Evolutionary conservation across 306 rosid genomes (phyloP), one percentile per base, ranked within the genome.

Genomic region (Betula pendula): DNA sequence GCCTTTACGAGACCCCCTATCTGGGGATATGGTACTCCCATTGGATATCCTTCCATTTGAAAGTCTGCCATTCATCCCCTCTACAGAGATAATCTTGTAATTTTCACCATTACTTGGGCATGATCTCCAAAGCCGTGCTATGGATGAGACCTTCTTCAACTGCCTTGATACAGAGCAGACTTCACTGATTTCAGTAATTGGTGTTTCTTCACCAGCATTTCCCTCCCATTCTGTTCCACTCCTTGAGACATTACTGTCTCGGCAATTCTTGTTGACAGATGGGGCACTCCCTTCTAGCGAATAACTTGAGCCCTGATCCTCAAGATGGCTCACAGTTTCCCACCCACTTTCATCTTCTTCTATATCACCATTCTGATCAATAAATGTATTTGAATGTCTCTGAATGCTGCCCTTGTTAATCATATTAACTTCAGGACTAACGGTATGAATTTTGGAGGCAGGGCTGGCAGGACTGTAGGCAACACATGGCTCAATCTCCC

Each of bases 321-420:
- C 98, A 24, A 75, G 59, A 77, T 90, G 96, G 87, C 98, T 94
- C 47, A 85, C 97, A 14, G 96, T 94, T 84, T 94, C 98, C 98
- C 98, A 94, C 77, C 97, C 98, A 85, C 98, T 94, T 81, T 90
- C 98, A 71, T 94, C 97, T 53, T 90, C 96, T 69, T 91, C 97
- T 40, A 89, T 53, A 31, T 92, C 96, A 52, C 88, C 88, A 60
- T 86, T 85, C 42, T 86, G 86, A 76, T 86, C 90, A 67, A 82
- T 47, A 67, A 49, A 91, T 56, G 78, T 72, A 80, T 78, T 82
- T 2, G 86, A 40, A 72, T 71, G 81, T 76, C 88, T 84, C 81
- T 82, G 96, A 71, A 84, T 74, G 72, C 76, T 68, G 74, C 77
- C 80, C 86, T 78, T 85, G 75, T 73, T 81, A 48, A 79, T 79